Base-by-base conservation (phyloP, 164 flowering plant genomes). In the Piper longum region DNA sequence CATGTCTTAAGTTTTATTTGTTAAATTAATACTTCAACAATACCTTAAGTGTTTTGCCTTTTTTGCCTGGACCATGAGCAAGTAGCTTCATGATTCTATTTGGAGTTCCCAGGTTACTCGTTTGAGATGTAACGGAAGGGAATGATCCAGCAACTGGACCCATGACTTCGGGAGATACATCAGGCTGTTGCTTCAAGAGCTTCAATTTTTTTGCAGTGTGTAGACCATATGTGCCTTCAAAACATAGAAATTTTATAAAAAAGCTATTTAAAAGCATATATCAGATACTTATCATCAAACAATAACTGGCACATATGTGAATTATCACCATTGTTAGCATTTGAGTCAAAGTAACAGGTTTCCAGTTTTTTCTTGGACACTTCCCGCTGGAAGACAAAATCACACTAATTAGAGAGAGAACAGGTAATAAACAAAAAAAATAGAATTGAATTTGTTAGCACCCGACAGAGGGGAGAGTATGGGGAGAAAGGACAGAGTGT, bases 121-220 rank as follows among this genome's bases (percentile, higher is more conserved):
- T 82, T 67, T 93, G 99, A 45, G 97, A 95, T 44, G 90, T 87
- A 61, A 73, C 95, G 17, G 95, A 91, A 75, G 99, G 86, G 69
- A 83, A 72, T 55, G 96, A 79, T 41, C 86, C 89, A 73, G 62
- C 69, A 58, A 72, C 64, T n/a, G 84, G 85, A 73, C 73, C 64
- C 36, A 71, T 62, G 64, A 71, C 78, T 64, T 95, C 96, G 71
- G 76, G 81, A 62, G 82, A 73, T 69, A 73, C 76, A 60, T 90
- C 99, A 0, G 73, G 70, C 44, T 80, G 69, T 63, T 83, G 91
- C 73, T 84, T 87, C 71, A 68, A 66, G 63, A 78, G 71, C 87
- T 87, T 91, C 43, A 80, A 91, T 76, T 81, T 89, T 82, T 95
- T 95, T 6, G 73, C 67, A 68, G 64, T 73, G 62, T 77, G 86